Evolutionary conservation across 2,329 filamentous ascomycete genomes (phyloP).

Genomic region (Pseudogymnoascus sp.): DNA sequence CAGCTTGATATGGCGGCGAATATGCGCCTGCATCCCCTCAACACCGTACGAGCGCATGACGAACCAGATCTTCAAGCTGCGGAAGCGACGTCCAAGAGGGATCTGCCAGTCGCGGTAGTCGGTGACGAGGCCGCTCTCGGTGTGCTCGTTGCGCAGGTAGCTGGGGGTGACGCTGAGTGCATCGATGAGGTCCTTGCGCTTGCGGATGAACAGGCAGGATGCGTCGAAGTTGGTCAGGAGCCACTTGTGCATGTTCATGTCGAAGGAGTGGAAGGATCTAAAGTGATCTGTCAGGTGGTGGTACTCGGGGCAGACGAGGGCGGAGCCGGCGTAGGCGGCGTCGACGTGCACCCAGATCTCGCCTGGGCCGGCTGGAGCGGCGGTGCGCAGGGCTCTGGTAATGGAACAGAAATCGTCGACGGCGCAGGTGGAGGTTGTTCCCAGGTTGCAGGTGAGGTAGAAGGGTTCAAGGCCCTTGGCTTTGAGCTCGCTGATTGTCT

Average conservation of each 20-base stretch:
- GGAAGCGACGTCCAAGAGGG: slow-evolving; percentile 80
- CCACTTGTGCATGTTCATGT: slow-evolving; percentile 98
- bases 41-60: slow-evolving; percentile 78
- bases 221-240: slow-evolving; percentile 86
- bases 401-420: slow-evolving; percentile 63
- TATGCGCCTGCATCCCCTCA: slow-evolving; percentile 64
- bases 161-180: slow-evolving; percentile 71
- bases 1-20: slow-evolving; percentile 59
- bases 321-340: slow-evolving; percentile 83
- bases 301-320: slow-evolving; percentile 74
- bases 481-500: slow-evolving; percentile 56
- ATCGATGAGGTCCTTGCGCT: slow-evolving; percentile 67
- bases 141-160: slow-evolving; percentile 76
- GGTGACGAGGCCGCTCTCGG: slow-evolving; percentile 75
- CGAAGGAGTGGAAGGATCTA: slow-evolving; percentile 72
- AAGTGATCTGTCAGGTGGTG: slow-evolving; percentile 59
- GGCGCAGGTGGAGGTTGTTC: slow-evolving; percentile 82
- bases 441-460: slow-evolving; percentile 75
- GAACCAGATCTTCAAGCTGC: slow-evolving; percentile 91
- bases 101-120: slow-evolving; percentile 98
- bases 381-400: slow-evolving; percentile 28
- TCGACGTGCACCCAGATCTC: slow-evolving; percentile 89
- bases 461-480: slow-evolving; percentile 71
- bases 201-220: slow-evolving; percentile 71
- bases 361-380: slow-evolving; percentile 33